Base-by-base conservation (phyloP, 106 monocot genomes). In the Dendrobium catenatum region DNA sequence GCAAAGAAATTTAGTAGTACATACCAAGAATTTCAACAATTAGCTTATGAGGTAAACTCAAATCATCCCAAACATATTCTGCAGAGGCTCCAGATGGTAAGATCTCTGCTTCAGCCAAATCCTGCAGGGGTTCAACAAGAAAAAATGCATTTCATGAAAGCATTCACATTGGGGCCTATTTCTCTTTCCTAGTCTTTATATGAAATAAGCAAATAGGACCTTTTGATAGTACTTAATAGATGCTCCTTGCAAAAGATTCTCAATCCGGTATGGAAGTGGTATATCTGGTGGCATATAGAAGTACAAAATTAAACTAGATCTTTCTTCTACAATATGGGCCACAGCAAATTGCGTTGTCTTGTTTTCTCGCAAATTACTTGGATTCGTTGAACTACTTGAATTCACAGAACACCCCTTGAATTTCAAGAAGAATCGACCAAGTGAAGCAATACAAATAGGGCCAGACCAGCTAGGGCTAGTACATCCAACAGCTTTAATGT, bases 401-500 rank as follows among this genome's bases (percentile, higher is more conserved):
- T 5, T 68, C 73, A 17, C 64, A 59, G 76, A 77, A 42, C 27
- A 2, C 77, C 75, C 85, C 81, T 85, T 91, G 78, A 96, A 96
- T 70, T 96, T 96, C 79, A 96, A 83, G 83, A 89, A 96, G 81
- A 96, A 96, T 6, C 88, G 88, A 67, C 96, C 96, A 70, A 96
- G 85, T 31, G 96, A 96, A 81, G 93, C 85, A 81, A 93, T 81
- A 80, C 96, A 93, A 77, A 96, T 82, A 78, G 96, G 91, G 46
- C 96, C 96, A 64, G 96, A 96, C 96, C 96, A 96, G 84, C 81
- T 77, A 79, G 76, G 86, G 31, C 43, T 44, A 44, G 19, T 8
- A 44, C 74, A 75, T 67, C 82, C 85, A 86, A 29, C 55, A 20
- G 84, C 89, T 77, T 90, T 83, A 72, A 84, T 66, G 74, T 86